These are phyloP conservation scores for Rosa lucieae DNA, from an alignment of 306 rosid species.

Conservation along the genomic window DNA sequence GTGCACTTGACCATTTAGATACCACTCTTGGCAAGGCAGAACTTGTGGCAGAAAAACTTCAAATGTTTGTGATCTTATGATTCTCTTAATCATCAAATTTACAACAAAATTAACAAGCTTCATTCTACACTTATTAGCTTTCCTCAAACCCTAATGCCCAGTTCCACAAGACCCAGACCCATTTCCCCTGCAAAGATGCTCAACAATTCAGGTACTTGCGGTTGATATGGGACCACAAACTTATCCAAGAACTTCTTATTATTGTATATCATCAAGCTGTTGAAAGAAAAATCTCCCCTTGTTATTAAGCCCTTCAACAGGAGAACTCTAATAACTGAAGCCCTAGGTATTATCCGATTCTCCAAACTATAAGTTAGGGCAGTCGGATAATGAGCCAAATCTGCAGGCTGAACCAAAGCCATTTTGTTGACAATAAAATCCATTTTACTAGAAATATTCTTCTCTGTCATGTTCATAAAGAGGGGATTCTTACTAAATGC, in stretches of 20 bases:
- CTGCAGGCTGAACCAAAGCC: not conserved
- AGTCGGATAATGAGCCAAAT: not conserved
- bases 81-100: not conserved
- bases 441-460: not conserved
- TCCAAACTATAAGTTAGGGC: not conserved
- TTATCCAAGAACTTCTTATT: not conserved
- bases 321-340: slow-evolving; percentile 4
- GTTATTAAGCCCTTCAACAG: not conserved
- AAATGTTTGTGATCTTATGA: not conserved
- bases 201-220: not conserved
- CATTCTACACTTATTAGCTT: not conserved
- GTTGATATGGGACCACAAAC: not conserved
- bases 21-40: not conserved
- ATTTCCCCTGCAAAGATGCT: not conserved
- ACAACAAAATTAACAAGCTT: not conserved
- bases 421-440: not conserved
- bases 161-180: not conserved
- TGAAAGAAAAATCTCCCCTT: not conserved
- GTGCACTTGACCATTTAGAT: not conserved
- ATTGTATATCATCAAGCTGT: not conserved
- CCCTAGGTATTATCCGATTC: not conserved
- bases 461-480: not conserved
- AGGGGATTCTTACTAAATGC: not conserved
- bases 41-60: not conserved
- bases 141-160: not conserved